Evolutionary conservation across 805 yeast species (phyloP), one percentile per base, ranked within the genome.

Genomic region (Ogataea wickerhamii): DNA sequence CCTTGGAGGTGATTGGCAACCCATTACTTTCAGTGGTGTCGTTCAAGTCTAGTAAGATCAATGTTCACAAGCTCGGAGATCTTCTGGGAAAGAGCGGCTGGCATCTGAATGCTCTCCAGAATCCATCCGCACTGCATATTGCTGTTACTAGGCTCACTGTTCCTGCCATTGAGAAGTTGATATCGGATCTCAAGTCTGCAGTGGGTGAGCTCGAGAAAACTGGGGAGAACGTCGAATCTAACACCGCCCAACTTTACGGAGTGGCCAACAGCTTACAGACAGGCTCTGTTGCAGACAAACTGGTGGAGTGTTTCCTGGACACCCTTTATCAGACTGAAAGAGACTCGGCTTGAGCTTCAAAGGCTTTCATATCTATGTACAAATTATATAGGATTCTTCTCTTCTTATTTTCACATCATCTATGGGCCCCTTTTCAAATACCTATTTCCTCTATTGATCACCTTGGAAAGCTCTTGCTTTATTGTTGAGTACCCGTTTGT

Each of bases 231-330:
- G 23, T 49, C 20, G 41, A 53, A 19, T 60, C 76, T 27, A 87
- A 84, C 41, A 87, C 96, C 1, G 93, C 95, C 12, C 95, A 93
- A 3, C 57, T 91, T 31, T 91, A 91, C 55, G 98, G 98, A 49
- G 94, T 91, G 32, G 98, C 98, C 2, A 97, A 96, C 6, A 85
- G 93, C 53, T 77, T 93, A 17, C 68, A 75, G 40, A 87, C 96
- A 0, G 74, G 80, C 0, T 93, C 95, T 3, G 79, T 93, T 11
- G 96, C 88, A 8, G 95, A 84, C 42, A 71, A 73, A 39, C 61
- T 91, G 8, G 83, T 91, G 28, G 82, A 74, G 11, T 89, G 84
- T 0, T 91, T 91, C 56, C 63, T 93, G 19, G 96, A 93, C 56
- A 70, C 86, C 6, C 56, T 93, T 30, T 91, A 87, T 61, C 83